Evolutionary conservation across 2,329 filamentous ascomycete genomes (phyloP), one percentile per base, ranked within the genome.

Genomic region (Knufia petricola): DNA sequence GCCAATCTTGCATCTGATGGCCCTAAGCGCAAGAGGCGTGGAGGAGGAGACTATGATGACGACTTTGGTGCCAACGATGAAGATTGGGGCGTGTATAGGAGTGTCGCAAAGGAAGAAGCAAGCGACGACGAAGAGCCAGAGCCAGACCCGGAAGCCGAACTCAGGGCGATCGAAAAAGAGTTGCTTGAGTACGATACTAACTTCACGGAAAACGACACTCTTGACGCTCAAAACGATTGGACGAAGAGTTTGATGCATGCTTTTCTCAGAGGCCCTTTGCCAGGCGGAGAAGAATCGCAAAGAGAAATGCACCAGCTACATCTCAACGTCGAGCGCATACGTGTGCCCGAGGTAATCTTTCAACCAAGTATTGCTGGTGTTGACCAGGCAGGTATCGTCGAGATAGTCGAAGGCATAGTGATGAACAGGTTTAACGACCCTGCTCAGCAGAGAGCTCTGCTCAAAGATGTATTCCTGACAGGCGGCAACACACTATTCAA

Each of bases 41-140:
- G 89, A 15, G 88, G 87, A 6, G 58, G 56, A n/a, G 86, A 84
- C 3, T 90, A 96, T 62, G 92, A 98, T 60, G 92, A 98, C 63
- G 88, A 87, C 52, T 98, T 98, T 62, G 92, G 92, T 49, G 89
- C 89, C 43, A 90, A 98, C 64, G 92, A 98, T 61, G 89, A 94
- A 50, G 92, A 98, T 65, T 98, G 92, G 92, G 87, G 87, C 50
- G 87, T 98, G 12, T 98, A 98, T 67, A 83, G 92, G 46, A 87
- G 87, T 34, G 94, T 96, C 50, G 86, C 87, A 1, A 87, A 85
- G 1, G 88, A 87, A 44, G 84, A 85, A 6, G 78, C 78, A 13
- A 75, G 75, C 57, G 87, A 84, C 61, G 87, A 92, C 53, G 89
- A 95, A 57, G 85, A 90, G 59, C 88, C 94, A 44, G 89, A 94